These are phyloP conservation scores for Fusarium albidum DNA, from an alignment of 2,329 filamentous ascomycete species.

Conservation along the genomic window DNA sequence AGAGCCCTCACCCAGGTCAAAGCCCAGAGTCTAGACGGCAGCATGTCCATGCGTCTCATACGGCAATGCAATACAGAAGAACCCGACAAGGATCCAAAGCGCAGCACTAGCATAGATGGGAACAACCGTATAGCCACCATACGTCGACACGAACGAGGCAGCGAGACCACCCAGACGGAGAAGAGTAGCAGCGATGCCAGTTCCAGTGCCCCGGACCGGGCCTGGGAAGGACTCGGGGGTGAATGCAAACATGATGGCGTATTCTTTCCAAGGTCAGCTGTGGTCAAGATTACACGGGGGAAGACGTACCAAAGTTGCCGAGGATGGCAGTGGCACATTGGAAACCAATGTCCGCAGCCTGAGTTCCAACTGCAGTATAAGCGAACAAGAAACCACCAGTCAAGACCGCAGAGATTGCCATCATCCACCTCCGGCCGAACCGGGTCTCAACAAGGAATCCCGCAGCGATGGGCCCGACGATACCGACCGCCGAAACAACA, in stretches of 20 bases:
- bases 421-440: conserved; percentile 53
- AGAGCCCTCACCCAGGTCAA: too few relatives aligned
- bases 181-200: conserved; percentile 53
- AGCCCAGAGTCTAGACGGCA: too few relatives aligned
- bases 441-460: conserved; percentile 51
- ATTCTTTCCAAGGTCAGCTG: too few relatives aligned
- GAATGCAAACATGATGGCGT: conserved; percentile 50
- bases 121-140: conserved; percentile 51
- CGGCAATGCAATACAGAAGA: conserved; percentile 51
- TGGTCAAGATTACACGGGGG: too few relatives aligned
- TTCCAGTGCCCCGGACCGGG: conserved; percentile 60
- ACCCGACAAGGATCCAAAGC: conserved; percentile 52
- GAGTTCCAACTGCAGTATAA: conserved; percentile 48
- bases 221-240: conserved; percentile 65
- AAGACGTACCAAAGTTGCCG: conserved; percentile 46
- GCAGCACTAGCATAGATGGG: conserved; percentile 56
- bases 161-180: conserved; percentile 49
- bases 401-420: conserved; percentile 50
- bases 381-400: conserved; percentile 54
- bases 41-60: conserved; percentile 54
- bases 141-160: conserved; percentile 53
- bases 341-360: conserved; percentile 45
- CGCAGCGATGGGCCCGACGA: conserved; percentile 51
- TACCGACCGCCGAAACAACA: conserved; percentile 48
- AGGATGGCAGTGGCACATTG: conserved; percentile 50